These are phyloP conservation scores for Aspergillus sp. DNA, from an alignment of 2,329 filamentous ascomycete genomes.

Conservation along the genomic window DNA sequence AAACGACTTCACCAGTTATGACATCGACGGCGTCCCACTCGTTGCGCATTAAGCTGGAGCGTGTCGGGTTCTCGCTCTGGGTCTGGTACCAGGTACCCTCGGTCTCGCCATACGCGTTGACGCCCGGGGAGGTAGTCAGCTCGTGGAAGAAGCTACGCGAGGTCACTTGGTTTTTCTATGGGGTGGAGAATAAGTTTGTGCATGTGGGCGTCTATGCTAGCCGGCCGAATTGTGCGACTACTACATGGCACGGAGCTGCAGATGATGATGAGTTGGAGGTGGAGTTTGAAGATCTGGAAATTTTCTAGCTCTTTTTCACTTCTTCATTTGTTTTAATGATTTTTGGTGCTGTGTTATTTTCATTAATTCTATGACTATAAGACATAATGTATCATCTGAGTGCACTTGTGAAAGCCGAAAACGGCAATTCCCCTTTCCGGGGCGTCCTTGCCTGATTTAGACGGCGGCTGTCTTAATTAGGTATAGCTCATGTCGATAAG, in stretches of 20 bases:
- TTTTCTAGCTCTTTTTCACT: slow-evolving; percentile 26
- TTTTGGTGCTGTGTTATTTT: too few species aligned
- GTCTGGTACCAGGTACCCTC: slow-evolving; percentile 48
- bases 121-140: slow-evolving; percentile 34
- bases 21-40: slow-evolving; percentile 34
- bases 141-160: slow-evolving; percentile 52
- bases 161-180: slow-evolving; percentile 55
- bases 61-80: slow-evolving; percentile 49
- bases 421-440: too few species aligned
- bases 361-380: too few species aligned
- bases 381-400: too few species aligned
- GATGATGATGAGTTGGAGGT: slow-evolving; percentile 23
- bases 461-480: too few species aligned
- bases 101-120: slow-evolving; percentile 22
- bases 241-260: slow-evolving; percentile 1
- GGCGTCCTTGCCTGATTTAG: too few species aligned
- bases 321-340: too few species aligned
- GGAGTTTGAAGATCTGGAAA: slow-evolving; percentile 46
- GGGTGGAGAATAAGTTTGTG: slow-evolving; percentile 50
- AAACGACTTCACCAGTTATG: slow-evolving; percentile 5
- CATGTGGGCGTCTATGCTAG: slow-evolving; percentile 53
- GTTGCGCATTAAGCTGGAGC: slow-evolving; percentile 50
- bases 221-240: slow-evolving; percentile 40
- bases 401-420: too few species aligned
- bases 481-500: too few species aligned